Evolutionary conservation across 805 yeast genomes (phyloP), one percentile per base, ranked within the genome.

Genomic region (Myxozyma melibiosi): DNA sequence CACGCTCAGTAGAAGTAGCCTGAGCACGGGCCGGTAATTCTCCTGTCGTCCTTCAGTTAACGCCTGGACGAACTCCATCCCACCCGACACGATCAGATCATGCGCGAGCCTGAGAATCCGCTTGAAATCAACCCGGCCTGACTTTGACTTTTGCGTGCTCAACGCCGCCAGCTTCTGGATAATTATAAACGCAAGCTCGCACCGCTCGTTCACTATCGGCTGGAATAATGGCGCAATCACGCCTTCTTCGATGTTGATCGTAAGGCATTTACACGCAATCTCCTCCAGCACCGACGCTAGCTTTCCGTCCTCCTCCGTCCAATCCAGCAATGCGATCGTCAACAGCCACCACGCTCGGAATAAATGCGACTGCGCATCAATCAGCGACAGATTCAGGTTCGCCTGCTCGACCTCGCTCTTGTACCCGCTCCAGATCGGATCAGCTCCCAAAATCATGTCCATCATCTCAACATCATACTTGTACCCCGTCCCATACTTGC

Each of bases 321-420:
- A 57, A n/a, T 69, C 67, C 7, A 77, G 58, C 74, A 84, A 50
- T 0, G 92, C 81, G 0, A 92, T 84, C 22, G 89, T 61, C 33
- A 90, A 74, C 1, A 94, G 90, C 48, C 92, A 90, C 80, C 88
- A 83, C 0, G 95, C 80, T 65, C 85, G 85, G 2, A 89, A 86
- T 20, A 87, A 80, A 3, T 81, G 63, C 57, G 84, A 75, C 66
- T 90, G 96, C 1, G 91, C 79, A 39, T 83, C 78, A 6, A 83
- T 78, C 64, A 77, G 78, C 60, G 89, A 89, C 47, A 83, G 67
- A 65, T 85, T 84, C 42, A 84, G 70, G 58, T 90, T 84, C 0
- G 86, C 83, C 1, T 78, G 75, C 2, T 80, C 70, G 4, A 89
- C 77, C 38, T 79, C 80, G 2, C 75, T 73, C 55, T 84, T 76